Percentiles rank a stretch among this genome's conserved stretches.
Evolutionary conservation across 2,329 filamentous ascomycete species (phyloP).

Genomic region (Aspergillus versicolor): DNA sequence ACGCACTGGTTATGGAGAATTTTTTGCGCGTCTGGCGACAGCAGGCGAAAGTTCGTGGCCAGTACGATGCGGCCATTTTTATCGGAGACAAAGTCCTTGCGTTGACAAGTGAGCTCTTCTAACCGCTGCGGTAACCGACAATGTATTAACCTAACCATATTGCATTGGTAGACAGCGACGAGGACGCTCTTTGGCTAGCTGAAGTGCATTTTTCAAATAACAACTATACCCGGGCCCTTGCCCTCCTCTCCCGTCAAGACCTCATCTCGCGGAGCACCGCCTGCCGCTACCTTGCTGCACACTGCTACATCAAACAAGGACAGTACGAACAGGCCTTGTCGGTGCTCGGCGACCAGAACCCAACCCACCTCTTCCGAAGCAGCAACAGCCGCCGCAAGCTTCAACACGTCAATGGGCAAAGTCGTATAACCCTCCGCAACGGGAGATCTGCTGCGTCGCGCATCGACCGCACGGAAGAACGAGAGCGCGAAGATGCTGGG

Average conservation of each 20-base stretch:
- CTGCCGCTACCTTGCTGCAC: constrained; percentile 87
- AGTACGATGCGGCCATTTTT: constrained; percentile 95
- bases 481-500: constrained; percentile 67
- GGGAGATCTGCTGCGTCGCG: constrained; percentile 49
- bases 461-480: constrained; percentile 59
- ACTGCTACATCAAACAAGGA: constrained; percentile 90
- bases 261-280: constrained; percentile 74
- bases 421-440: constrained; percentile 50
- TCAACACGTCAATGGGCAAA: constrained; percentile 61
- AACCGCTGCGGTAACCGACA: constrained; percentile 10
- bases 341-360: constrained; percentile 88
- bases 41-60: constrained; percentile 91
- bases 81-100: constrained; percentile 96
- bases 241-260: constrained; percentile 80
- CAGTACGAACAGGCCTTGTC: constrained; percentile 85
- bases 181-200: constrained; percentile 96
- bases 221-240: constrained; percentile 88
- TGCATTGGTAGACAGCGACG: constrained; percentile 69
- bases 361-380: constrained; percentile 78
- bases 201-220: constrained; percentile 95
- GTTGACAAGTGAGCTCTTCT: constrained; percentile 70
- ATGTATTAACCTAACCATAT: constrained; percentile 8
- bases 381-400: constrained; percentile 69
- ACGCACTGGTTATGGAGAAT: constrained; percentile 68
- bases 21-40: constrained; percentile 93